Percentiles rank a stretch among this genome's conserved stretches.
phyloP scores from a whole-genome alignment of 257 asterid species.

The Solanum chilense region DNA sequence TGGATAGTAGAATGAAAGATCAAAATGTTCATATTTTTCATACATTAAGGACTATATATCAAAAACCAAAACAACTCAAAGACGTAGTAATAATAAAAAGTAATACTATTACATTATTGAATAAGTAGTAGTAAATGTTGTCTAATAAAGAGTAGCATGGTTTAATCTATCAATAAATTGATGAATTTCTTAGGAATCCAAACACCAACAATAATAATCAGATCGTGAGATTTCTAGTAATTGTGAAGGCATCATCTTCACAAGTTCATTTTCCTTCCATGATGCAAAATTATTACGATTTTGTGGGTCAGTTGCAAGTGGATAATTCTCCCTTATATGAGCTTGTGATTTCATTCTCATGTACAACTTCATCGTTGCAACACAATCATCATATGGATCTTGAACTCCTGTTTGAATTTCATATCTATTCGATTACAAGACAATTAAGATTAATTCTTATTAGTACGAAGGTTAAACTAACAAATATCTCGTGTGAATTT shows the following conservation, averaged over 20 bases:
- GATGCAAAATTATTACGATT: conserved; percentile 61
- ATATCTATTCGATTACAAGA: conserved; percentile 22
- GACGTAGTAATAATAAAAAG: neutral
- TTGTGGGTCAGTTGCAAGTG: conserved; percentile 56
- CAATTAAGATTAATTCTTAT: neutral
- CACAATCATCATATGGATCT: conserved; percentile 89
- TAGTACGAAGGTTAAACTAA: neutral
- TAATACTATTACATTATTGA: neutral
- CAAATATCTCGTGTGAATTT: neutral
- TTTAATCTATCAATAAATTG: too few relatives aligned
- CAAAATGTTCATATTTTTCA: neutral
- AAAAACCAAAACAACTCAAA: too few relatives aligned
- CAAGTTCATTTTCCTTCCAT: conserved; percentile 69
- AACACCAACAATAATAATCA: conserved; percentile 86
- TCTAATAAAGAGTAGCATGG: too few relatives aligned
- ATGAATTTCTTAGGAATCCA: conserved; percentile 13
- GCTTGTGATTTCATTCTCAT: conserved; percentile 64
- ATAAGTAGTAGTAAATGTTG: neutral
- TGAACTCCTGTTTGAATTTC: conserved; percentile 71
- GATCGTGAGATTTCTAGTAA: conserved; percentile 68
- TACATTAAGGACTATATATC: neutral
- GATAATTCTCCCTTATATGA: conserved; percentile 47
- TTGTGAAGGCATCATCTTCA: conserved; percentile 61
- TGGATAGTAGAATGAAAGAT: too few relatives aligned
- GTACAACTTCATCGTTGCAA: conserved; percentile 66